Evolutionary conservation across 2,329 filamentous ascomycete species (phyloP).

Genomic region (Monosporascus sp.): DNA sequence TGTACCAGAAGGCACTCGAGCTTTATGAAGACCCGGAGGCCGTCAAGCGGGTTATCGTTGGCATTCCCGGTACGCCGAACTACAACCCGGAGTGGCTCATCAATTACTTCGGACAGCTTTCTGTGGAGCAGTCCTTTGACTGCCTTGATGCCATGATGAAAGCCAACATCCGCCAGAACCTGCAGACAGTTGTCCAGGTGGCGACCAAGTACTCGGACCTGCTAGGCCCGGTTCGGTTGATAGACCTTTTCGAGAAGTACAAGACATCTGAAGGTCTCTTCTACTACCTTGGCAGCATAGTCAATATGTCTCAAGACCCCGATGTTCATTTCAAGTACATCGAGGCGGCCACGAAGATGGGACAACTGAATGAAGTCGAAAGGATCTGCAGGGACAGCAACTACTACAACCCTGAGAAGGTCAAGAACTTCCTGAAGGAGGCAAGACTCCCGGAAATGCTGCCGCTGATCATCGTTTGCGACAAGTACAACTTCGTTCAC

Average conservation of each 20-base stretch:
- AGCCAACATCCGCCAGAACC: conserved; percentile 91
- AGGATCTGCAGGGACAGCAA: conserved; percentile 94
- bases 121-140: conserved; percentile 90
- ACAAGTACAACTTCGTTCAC: conserved; percentile 98
- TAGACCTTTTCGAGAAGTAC: conserved; percentile 95
- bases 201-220: conserved; percentile 98
- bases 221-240: conserved; percentile 78
- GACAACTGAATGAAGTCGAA: conserved; percentile 92
- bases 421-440: conserved; percentile 99
- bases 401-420: conserved; percentile 85
- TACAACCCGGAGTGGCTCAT: conserved; percentile 88
- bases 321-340: conserved; percentile 99
- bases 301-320: conserved; percentile 90
- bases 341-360: conserved; percentile 89
- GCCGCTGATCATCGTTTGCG: conserved; percentile 95
- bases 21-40: conserved; percentile 87
- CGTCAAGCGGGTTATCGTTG: conserved; percentile 85
- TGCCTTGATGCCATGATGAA: conserved; percentile 96
- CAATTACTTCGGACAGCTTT: conserved; percentile 88
- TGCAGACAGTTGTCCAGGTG: conserved; percentile 90
- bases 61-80: conserved; percentile 76
- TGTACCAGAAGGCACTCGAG: conserved; percentile 82
- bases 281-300: conserved; percentile 96
- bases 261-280: conserved; percentile 94
- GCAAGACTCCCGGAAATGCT: conserved; percentile 87